Base-by-base conservation (phyloP, 768 basidiomycete genomes). In the Basidioascus undulatus region DNA sequence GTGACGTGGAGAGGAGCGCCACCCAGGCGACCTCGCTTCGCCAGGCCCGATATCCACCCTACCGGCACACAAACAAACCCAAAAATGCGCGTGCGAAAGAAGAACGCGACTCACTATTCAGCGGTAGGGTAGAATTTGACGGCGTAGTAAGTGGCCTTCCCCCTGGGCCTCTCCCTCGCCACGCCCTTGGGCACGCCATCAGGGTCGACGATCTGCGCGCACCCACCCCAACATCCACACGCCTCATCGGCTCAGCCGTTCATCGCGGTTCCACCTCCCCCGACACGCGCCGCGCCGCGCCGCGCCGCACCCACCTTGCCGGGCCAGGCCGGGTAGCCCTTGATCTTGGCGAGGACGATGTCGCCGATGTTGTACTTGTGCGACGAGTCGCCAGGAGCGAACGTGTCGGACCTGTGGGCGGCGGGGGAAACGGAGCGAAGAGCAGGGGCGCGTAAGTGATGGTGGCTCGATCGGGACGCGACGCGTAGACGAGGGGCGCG, bases 261-360 rank as follows among this genome's bases (percentile, higher is more conserved):
- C 27, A 34, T 35, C 30, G 13, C 32, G 31, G 7, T 7, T 20
- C 32, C 30, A 18, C 40, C 27, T 20, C 31, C n/a, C n/a, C n/a
- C n/a, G n/a, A n/a, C n/a, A n/a, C n/a, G n/a, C n/a, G n/a, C n/a
- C n/a, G n/a, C n/a, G n/a, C n/a, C n/a, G n/a, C n/a, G n/a, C n/a
- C n/a, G n/a, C n/a, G n/a, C n/a, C n/a, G 38, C 45, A 69, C 80
- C 61, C 55, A 89, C 89, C 64, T 80, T 77, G 56, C 73, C 82
- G 41, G 86, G 92, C 92, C 92, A 98, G 4, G 78, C 68, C 2
- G 92, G 84, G 62, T 66, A 94, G 9, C 89, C 92, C 44, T 80
- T 81, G 56, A 98, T 62, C 65, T 89, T 87, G 20, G 71, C 84
- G 45, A 94, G 71, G 30, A 96, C 83, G 50, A 84, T 65, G 53